Percentiles rank a stretch among this genome's conserved stretches.
These are phyloP conservation scores for Skeletonema potamos DNA, from an alignment of 108 stramenopile species.

Conservation along the genomic window DNA sequence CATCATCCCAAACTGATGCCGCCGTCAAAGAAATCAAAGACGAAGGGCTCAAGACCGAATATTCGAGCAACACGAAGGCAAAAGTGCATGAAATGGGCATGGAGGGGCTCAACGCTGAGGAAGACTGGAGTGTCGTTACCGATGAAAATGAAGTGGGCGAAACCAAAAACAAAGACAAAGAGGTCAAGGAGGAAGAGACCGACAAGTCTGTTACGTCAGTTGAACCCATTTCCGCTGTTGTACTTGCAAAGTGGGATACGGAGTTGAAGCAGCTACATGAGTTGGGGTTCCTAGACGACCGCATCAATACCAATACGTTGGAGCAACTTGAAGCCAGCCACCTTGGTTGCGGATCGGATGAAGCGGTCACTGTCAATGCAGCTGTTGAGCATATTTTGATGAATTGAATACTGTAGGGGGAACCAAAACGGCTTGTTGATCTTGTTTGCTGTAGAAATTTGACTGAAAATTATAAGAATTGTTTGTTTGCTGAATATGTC, in stretches of 20 bases:
- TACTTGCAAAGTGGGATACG: constrained; percentile 58
- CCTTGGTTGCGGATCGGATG: constrained; percentile 56
- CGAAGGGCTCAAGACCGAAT: constrained; percentile 5
- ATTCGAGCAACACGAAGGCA: neutral
- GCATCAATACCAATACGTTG: constrained; percentile 54
- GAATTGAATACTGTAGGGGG: neutral
- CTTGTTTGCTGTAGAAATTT: neutral
- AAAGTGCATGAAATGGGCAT: too few species aligned
- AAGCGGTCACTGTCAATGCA: constrained; percentile 56
- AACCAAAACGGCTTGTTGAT: neutral
- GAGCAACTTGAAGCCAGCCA: constrained; percentile 70
- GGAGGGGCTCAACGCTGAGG: too few species aligned
- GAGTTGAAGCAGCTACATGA: constrained; percentile 64
- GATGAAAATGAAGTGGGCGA: constrained; percentile 24
- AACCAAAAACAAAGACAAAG: constrained; percentile 43
- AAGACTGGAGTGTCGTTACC: constrained; percentile 55
- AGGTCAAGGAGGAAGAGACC: constrained; percentile 18
- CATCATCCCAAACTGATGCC: constrained; percentile 6
- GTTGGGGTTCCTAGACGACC: constrained; percentile 64
- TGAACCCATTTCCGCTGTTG: constrained; percentile 24
- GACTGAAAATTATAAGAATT: neutral
- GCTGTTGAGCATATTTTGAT: constrained; percentile 11
- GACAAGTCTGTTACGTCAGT: constrained; percentile 7
- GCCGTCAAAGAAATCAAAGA: constrained; percentile 30
- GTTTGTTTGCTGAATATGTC: neutral